These are phyloP conservation scores for Clitocybe nebularis DNA, from an alignment of 1,284 basidiomycete species.

Conservation along the genomic window DNA sequence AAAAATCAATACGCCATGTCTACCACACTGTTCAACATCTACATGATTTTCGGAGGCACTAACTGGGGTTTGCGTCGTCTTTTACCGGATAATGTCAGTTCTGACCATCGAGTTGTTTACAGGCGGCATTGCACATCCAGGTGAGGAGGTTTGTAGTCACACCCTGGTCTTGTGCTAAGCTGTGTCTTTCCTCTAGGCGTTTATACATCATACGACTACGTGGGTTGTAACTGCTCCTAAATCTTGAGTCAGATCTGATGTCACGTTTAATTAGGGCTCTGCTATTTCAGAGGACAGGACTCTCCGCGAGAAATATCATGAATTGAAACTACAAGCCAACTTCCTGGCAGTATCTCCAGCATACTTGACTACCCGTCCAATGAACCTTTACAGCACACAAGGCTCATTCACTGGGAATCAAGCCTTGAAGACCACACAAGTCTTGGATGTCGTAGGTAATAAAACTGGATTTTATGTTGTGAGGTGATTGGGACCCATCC, in stretches of 20 bases:
- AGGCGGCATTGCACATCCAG: slow-evolving; percentile 40
- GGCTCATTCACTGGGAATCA: slow-evolving; percentile 42
- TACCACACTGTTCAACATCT: slow-evolving; percentile 41
- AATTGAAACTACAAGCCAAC: slow-evolving; percentile 45
- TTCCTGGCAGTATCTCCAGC: slow-evolving; percentile 44
- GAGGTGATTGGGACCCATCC: slow-evolving; percentile 25
- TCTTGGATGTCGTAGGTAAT: slow-evolving; percentile 42
- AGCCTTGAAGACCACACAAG: slow-evolving; percentile 43
- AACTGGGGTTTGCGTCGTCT: slow-evolving; percentile 36
- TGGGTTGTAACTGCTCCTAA: slow-evolving; percentile 12
- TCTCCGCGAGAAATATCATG: slow-evolving; percentile 47
- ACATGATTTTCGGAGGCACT: slow-evolving; percentile 50
- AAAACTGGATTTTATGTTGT: slow-evolving; percentile 44
- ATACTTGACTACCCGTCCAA: slow-evolving; percentile 41
- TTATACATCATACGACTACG: slow-evolving; percentile 49
- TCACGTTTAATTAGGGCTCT: slow-evolving; percentile 30
- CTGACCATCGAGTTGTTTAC: background rate
- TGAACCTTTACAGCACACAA: slow-evolving; percentile 34
- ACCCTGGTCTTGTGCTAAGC: too few relatives aligned
- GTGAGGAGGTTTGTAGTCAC: too few relatives aligned
- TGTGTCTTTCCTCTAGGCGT: slow-evolving; percentile 27
- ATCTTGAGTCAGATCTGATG: background rate
- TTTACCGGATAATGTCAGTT: background rate
- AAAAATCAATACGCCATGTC: slow-evolving; percentile 47
- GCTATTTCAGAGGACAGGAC: slow-evolving; percentile 46